A percentile compares a stretch with the other conserved stretches of the same genome.
These are phyloP conservation scores for Colletotrichum agaves DNA, from an alignment of 2,329 filamentous ascomycete genomes.

Conservation along the genomic window DNA sequence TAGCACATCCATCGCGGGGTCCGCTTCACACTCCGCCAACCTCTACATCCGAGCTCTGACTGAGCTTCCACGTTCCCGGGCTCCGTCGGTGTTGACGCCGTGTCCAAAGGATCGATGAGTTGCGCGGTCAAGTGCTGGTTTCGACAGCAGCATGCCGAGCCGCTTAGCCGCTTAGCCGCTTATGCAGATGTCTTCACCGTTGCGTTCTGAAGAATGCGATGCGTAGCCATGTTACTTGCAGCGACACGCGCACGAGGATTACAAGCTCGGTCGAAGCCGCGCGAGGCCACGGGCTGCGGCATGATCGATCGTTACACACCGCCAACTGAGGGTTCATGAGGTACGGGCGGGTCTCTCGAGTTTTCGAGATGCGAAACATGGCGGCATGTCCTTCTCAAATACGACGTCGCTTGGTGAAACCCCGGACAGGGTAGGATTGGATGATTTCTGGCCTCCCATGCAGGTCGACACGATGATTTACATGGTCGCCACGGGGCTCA, in stretches of 20 bases:
- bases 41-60: neutral
- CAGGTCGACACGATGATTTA: neutral
- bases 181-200: neutral
- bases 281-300: constrained; percentile 13
- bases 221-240: constrained; percentile 14
- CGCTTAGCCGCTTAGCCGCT: neutral
- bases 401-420: constrained; percentile 16
- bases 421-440: neutral
- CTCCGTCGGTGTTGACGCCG: neutral
- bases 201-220: neutral
- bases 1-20: neutral
- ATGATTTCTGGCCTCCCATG: neutral
- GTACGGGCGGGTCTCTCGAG: neutral
- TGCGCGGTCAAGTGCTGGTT: constrained; percentile 7
- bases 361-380: constrained; percentile 13
- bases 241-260: neutral
- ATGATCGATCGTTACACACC: constrained; percentile 29
- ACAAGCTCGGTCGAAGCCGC: neutral
- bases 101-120: neutral
- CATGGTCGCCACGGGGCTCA: neutral
- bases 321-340: constrained; percentile 3
- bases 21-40: neutral
- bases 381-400: neutral
- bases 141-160: constrained; percentile 6
- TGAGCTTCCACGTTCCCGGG: neutral